phyloP scores from a whole-genome alignment of 2,329 filamentous ascomycete genomes.

The Ascomycota sp. region DNA sequence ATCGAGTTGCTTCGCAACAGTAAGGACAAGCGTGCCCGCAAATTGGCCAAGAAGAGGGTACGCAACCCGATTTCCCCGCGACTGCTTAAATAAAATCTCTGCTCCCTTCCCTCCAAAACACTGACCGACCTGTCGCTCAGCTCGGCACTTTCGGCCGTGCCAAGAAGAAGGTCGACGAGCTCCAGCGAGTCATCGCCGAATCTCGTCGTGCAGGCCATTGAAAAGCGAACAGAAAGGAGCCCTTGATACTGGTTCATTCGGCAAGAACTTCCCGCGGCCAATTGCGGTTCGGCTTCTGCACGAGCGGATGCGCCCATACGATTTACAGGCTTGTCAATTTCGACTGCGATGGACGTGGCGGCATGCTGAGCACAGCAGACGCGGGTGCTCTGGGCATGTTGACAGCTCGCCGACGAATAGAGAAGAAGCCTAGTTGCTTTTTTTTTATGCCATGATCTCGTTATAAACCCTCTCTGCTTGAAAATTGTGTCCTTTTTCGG shows the following conservation, averaged over 20 bases:
- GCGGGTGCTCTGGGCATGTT: too few species aligned
- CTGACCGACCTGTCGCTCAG: conserved; percentile 19
- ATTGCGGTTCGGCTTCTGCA: conserved; percentile 5
- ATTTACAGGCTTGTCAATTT: conserved; percentile 9
- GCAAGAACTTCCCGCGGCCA: not conserved
- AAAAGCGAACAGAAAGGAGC: conserved; percentile 6
- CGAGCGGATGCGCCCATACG: too few species aligned
- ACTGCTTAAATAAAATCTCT: not conserved
- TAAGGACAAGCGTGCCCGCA: conserved; percentile 97
- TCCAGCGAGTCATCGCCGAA: conserved; percentile 94
- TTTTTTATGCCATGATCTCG: too few species aligned
- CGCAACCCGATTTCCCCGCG: conserved; percentile 15
- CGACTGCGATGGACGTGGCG: conserved; percentile 1
- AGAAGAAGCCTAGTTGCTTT: too few species aligned
- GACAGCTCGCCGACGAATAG: too few species aligned
- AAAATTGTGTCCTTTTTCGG: too few species aligned
- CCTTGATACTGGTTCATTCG: too few species aligned
- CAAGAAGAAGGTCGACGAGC: conserved; percentile 99
- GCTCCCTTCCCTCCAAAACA: not conserved
- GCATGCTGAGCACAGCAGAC: too few species aligned
- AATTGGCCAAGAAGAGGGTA: conserved; percentile 98
- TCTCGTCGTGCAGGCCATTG: conserved; percentile 48
- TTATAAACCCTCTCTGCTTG: too few species aligned
- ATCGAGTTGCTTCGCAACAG: conserved; percentile 97
- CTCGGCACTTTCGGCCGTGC: conserved; percentile 97